phyloP scores from a whole-genome alignment of 768 basidiomycete species.

The Clitopilus hobsonii region DNA sequence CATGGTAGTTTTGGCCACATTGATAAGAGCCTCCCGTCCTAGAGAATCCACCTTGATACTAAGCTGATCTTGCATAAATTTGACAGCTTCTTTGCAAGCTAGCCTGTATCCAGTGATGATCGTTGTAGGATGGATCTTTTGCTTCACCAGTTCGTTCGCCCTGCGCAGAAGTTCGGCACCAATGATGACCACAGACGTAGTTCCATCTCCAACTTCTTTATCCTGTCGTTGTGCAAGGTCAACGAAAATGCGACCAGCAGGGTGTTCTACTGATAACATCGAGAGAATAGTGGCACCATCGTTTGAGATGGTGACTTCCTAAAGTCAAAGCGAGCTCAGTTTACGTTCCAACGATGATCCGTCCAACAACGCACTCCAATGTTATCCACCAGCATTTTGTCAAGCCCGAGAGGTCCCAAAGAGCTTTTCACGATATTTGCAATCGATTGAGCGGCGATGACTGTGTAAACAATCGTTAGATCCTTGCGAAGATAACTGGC shows the following conservation, averaged over 20 bases:
- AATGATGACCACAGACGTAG: constrained; percentile 96
- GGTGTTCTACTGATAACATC: constrained; percentile 90
- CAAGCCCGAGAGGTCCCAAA: constrained; percentile 89
- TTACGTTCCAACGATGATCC: background rate
- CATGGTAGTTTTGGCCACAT: constrained; percentile 98
- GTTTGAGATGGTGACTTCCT: constrained; percentile 99
- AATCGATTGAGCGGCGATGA: constrained; percentile 92
- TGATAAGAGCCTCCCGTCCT: constrained; percentile 90
- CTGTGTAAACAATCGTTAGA: constrained; percentile 35
- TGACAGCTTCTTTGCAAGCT: constrained; percentile 95
- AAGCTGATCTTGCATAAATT: constrained; percentile 96
- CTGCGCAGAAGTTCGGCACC: constrained; percentile 95
- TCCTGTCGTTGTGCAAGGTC: constrained; percentile 99
- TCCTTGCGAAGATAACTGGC: background rate
- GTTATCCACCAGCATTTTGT: constrained; percentile 98
- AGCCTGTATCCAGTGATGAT: constrained; percentile 98
- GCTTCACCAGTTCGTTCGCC: constrained; percentile 96
- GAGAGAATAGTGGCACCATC: constrained; percentile 99
- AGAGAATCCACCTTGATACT: constrained; percentile 91
- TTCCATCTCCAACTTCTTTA: constrained; percentile 98
- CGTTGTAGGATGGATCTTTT: constrained; percentile 98
- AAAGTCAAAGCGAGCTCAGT: constrained; percentile 6
- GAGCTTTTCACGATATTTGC: constrained; percentile 98
- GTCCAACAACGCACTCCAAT: constrained; percentile 71
- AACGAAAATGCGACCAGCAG: constrained; percentile 95